Conservation (phyloP, 108 stramenopile species). For the Asterionellopsis glacialis region DNA sequence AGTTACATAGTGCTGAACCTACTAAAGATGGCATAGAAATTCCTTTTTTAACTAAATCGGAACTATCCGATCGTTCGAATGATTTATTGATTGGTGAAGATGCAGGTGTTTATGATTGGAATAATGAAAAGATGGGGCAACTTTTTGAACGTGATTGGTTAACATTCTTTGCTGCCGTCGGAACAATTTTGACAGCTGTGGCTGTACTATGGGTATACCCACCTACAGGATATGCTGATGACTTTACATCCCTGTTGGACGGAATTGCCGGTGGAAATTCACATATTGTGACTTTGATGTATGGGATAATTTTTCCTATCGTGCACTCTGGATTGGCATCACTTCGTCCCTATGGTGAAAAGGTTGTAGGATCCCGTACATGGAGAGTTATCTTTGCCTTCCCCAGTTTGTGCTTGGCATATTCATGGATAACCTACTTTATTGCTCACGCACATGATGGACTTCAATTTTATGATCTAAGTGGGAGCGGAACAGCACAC, state of each 20-base stretch:
- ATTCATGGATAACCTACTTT: constrained; percentile 93
- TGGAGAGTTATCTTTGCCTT: constrained; percentile 95
- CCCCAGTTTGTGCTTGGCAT: constrained; percentile 79
- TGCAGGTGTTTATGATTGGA: constrained; percentile 50
- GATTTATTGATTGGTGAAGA: constrained; percentile 72
- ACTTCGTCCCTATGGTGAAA: constrained; percentile 84
- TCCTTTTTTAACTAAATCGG: constrained; percentile 48
- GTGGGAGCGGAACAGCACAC: constrained; percentile 47
- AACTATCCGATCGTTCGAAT: constrained; percentile 42
- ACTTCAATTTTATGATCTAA: constrained; percentile 78
- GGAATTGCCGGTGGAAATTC: constrained; percentile 42
- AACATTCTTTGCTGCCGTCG: constrained; percentile 68
- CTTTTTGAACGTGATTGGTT: constrained; percentile 46
- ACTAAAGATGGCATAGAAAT: constrained; percentile 7
- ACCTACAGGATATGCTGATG: constrained; percentile 54
- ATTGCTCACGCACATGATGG: constrained; percentile 93
- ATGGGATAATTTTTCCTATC: constrained; percentile 68
- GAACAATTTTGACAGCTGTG: constrained; percentile 66
- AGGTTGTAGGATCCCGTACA: constrained; percentile 83
- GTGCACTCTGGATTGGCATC: constrained; percentile 94
- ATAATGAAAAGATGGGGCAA: constrained; percentile 54
- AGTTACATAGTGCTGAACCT: too few relatives aligned
- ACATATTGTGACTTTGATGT: constrained; percentile 65
- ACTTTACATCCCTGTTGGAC: constrained; percentile 59
- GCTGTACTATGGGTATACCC: constrained; percentile 71